Evolutionary conservation across 176 grass and related monocot genomes (phyloP), one percentile per base, ranked within the genome.

Genomic region (Chrysopogon serrulatus): DNA sequence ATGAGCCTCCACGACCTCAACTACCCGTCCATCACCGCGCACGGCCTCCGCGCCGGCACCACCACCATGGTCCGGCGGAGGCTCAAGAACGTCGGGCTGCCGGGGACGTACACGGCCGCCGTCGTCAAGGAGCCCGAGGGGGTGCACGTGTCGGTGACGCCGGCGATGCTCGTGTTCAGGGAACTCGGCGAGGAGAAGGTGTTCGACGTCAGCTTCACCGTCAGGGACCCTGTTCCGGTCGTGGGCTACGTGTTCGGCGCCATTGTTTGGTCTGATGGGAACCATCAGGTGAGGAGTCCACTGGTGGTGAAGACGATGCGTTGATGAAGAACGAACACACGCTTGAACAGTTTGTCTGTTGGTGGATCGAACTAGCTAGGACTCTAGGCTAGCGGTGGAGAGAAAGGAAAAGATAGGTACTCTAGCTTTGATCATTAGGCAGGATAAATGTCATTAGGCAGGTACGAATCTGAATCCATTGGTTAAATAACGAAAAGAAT

Each of bases 221-320:
- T 61, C 15, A 81, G 18, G 44, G 36, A 65, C 2, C 34, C 62
- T 1, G 43, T 17, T 2, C 21, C 27, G 8, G 14, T 7, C 3
- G 10, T 16, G 6, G 45, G 63, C 27, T 88, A 94, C 75, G 59
- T 64, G 16, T 96, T 93, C 14, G 91, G 91, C 35, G 61, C 86
- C 60, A 31, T 97, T 1, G 44, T 87, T 1, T 94, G 91, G 91
- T 94, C 86, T 14, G 91, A 94, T 68, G 89, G 84, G 73, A 90
- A 17, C 1, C 94, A 85, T 35, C 31, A 71, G 37, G 94, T 97
- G 64, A 67, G 94, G 45, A 94, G 76, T 51, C 88, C 86, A 1
- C 36, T 96, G 6, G 84, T 71, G 0, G 86, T 93, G 24, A 83
- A 53, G 79, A 86, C 64, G 49, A 85, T 54, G 49, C 73, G 16